Percentiles rank a stretch among this genome's conserved stretches.
Conservation (phyloP, 1,284 basidiomycete genomes). For the Boletellus deceptivus region DNA sequence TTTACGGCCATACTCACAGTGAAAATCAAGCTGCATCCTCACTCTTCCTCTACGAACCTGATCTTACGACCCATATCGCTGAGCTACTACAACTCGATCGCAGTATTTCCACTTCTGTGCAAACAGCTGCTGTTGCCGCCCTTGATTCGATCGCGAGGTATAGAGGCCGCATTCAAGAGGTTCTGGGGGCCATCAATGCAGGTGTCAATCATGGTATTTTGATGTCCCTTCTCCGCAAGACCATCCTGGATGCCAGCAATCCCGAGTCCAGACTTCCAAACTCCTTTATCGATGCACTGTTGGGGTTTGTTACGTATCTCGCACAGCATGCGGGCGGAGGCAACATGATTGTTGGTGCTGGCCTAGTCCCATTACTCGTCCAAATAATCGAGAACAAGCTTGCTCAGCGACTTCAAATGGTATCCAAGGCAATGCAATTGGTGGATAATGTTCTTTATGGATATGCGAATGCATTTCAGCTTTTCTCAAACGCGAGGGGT, state of each 20-base stretch:
- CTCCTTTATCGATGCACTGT: constrained; percentile 82
- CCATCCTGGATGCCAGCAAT: constrained; percentile 68
- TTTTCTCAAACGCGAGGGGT: constrained; percentile 85
- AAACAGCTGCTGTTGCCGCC: constrained; percentile 83
- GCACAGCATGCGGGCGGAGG: constrained; percentile 83
- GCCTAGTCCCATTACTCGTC: constrained; percentile 85
- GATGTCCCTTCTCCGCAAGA: constrained; percentile 83
- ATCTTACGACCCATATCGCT: constrained; percentile 84
- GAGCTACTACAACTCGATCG: constrained; percentile 83
- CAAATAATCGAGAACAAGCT: constrained; percentile 81
- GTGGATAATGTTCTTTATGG: constrained; percentile 93
- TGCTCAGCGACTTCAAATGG: constrained; percentile 63
- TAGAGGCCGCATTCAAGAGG: constrained; percentile 80
- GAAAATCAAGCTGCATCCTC: constrained; percentile 80
- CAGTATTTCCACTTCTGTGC: constrained; percentile 65
- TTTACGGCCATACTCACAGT: constrained; percentile 81
- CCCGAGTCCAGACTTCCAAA: constrained; percentile 68
- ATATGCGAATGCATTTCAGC: constrained; percentile 82
- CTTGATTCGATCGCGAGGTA: constrained; percentile 90
- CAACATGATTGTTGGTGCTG: constrained; percentile 97
- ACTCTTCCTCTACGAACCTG: constrained; percentile 93
- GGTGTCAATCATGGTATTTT: constrained; percentile 95
- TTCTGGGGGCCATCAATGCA: constrained; percentile 88
- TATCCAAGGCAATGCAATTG: constrained; percentile 88
- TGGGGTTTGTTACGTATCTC: constrained; percentile 87